A percentile compares a stretch with the other conserved stretches of the same genome.
phyloP scores from a whole-genome alignment of 2,329 filamentous ascomycete genomes.

The Stagonosporopsis vannaccii region DNA sequence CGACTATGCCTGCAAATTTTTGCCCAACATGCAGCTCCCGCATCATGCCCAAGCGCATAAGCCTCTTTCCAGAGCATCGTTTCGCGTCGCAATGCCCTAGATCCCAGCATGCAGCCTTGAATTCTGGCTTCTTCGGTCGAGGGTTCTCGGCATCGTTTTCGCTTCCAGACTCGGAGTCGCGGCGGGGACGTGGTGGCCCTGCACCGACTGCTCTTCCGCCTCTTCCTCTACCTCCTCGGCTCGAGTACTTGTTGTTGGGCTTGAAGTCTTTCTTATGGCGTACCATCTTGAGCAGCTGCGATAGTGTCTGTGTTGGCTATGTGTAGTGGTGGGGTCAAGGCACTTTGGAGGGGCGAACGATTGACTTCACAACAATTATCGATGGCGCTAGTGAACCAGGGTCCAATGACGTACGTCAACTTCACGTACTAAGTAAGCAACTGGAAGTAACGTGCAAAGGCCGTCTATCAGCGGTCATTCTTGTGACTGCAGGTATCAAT shows the following conservation, averaged over 20 bases:
- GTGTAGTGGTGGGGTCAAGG: conserved; percentile 6
- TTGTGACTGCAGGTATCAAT: conserved; percentile 6
- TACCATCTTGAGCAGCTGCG: conserved; percentile 67
- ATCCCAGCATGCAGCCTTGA: conserved; percentile 98
- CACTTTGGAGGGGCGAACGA: conserved; percentile 30
- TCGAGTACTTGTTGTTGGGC: conserved; percentile 74
- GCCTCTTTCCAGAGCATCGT: conserved; percentile 91
- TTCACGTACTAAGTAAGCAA: background rate
- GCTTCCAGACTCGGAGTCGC: conserved; percentile 33
- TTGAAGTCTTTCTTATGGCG: conserved; percentile 91
- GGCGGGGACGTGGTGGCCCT: conserved; percentile 56
- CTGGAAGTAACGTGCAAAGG: background rate
- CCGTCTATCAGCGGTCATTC: background rate
- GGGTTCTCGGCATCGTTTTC: conserved; percentile 35
- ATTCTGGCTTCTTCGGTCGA: conserved; percentile 60
- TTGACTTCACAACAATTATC: conserved; percentile 29
- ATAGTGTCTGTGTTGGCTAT: background rate
- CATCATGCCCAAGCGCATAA: conserved; percentile 94
- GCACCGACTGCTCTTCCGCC: conserved; percentile 59
- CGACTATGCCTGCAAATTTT: conserved; percentile 88
- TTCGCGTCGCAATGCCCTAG: conserved; percentile 97
- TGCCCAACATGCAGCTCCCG: conserved; percentile 90
- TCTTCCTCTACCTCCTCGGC: conserved; percentile 33
- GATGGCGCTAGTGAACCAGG: conserved; percentile 25
- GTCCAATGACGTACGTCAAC: conserved; percentile 20